Conservation (phyloP, 139 green algal genomes). For the Diplosphaera chodatii region DNA sequence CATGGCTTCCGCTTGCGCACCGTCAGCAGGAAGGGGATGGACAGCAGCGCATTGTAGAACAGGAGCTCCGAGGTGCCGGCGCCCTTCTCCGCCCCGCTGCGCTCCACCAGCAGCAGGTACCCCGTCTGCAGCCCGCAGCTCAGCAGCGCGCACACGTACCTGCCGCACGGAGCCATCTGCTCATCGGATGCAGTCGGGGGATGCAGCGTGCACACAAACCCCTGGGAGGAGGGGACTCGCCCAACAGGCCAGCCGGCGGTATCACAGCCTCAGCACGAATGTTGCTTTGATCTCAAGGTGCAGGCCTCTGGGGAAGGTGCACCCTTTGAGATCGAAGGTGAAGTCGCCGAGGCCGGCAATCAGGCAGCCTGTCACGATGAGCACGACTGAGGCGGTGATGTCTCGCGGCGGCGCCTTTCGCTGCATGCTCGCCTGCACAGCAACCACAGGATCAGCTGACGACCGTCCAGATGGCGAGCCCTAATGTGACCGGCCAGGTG, state of each 20-base stretch:
- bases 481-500: too few relatives aligned
- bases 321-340: conserved; percentile 48
- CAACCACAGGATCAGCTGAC: too few relatives aligned
- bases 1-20: too few relatives aligned
- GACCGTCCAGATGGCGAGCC: too few relatives aligned
- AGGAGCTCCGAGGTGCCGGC: conserved; percentile 34
- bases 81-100: conserved; percentile 13
- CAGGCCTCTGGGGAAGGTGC: too few relatives aligned
- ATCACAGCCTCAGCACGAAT: too few relatives aligned
- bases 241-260: too few relatives aligned
- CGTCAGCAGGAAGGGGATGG: conserved; percentile 33
- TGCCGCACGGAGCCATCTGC: too few relatives aligned
- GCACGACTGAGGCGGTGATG: conserved; percentile 30
- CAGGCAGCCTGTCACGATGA: conserved; percentile 54
- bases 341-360: conserved; percentile 40
- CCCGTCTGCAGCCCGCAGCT: conserved; percentile 52
- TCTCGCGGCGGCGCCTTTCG: conserved; percentile 14
- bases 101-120: conserved; percentile 77
- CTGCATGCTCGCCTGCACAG: conserved; percentile 16
- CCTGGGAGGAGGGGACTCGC: too few relatives aligned
- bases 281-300: too few relatives aligned
- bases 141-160: conserved; percentile 55
- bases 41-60: conserved; percentile 53
- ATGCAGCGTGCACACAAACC: too few relatives aligned
- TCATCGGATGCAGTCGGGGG: too few relatives aligned